Percentiles rank a stretch among this genome's conserved stretches.
Evolutionary conservation across 169 alveolate genomes (phyloP).

Genomic region (Plasmodium gaboni): DNA sequence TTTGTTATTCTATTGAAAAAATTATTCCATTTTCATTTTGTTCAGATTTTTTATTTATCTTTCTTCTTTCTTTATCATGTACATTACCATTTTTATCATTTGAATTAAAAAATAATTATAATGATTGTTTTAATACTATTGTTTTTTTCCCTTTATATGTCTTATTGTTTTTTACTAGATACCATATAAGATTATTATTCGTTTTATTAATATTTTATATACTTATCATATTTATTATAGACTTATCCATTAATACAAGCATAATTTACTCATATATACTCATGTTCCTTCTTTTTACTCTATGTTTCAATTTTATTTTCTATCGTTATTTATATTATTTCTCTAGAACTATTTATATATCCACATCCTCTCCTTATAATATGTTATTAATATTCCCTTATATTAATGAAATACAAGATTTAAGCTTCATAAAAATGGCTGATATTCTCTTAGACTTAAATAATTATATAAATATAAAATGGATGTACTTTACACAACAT

Average conservation of each 20-base stretch:
- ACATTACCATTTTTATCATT: conserved; percentile 35
- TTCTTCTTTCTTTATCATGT: conserved; percentile 42
- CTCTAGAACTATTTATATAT: conserved; percentile 21
- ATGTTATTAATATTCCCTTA: conserved; percentile 60
- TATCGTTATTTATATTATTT: conserved; percentile 64
- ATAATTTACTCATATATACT: conserved; percentile 28
- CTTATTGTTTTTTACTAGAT: conserved; percentile 39
- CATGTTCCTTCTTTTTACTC: conserved; percentile 8
- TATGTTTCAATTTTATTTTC: conserved; percentile 31
- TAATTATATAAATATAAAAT: conserved; percentile 43
- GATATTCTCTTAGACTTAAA: conserved; percentile 59
- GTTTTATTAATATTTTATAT: conserved; percentile 15
- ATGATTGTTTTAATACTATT: conserved; percentile 59
- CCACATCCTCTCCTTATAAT: conserved; percentile 7
- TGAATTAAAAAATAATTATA: background rate
- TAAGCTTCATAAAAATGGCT: conserved; percentile 54
- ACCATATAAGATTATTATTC: conserved; percentile 53
- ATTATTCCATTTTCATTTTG: conserved; percentile 1
- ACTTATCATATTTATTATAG: conserved; percentile 16
- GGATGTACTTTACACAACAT: conserved; percentile 28
- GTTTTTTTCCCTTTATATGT: conserved; percentile 36
- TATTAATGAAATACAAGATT: conserved; percentile 54
- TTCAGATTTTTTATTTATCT: conserved; percentile 33
- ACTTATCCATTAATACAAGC: conserved; percentile 35
- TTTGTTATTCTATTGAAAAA: conserved; percentile 43